Evolutionary conservation across 192 early-diverging fungal species (phyloP), one percentile per base, ranked within the genome.

Genomic region (Rhizophlyctis rosea): DNA sequence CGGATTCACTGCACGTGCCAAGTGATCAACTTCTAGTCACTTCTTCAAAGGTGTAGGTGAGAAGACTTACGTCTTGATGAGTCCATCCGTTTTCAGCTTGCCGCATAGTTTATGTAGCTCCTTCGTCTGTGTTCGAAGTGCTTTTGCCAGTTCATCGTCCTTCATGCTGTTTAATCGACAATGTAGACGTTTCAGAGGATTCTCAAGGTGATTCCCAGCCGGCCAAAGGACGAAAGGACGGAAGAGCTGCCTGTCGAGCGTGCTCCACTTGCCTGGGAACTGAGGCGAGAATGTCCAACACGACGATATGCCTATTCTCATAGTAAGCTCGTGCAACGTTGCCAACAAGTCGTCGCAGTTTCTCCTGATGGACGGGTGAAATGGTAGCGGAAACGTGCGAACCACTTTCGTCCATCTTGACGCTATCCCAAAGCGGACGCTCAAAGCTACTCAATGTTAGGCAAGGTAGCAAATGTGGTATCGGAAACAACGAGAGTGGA

Each of bases 81-180:
- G 73, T 24, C 87, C 83, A 63, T 91, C 86, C 62, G 85, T 83
- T 56, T 87, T 87, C 34, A 94, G 75, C 59, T 88, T 88, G 18
- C 84, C 85, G 72, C 90, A 94, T 32, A 96, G 75, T 64, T 83
- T 86, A 65, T 88, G 83, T 29, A 90, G 80, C 51, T 93, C 94
- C 29, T 83, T 77, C 3, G 76, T 51, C 48, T 82, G 81, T 50
- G 91, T 72, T 53, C 86, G 82, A 32, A 94, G 64, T 31, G 69
- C 71, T 29, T 75, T 68, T 9, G 84, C 80, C 62, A 96, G 77
- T 53, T 91, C 89, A 48, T 94, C 92, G 69, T 90, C 89, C 21
- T 33, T 23, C 25, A 54, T 53, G 52, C 24, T 23, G 23, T 23
- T 7, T n/a, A n/a, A n/a, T n/a, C n/a, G n/a, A n/a, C n/a, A n/a